phyloP scores from a whole-genome alignment of 345 rosid species.

The Bruguiera gymnorhiza region DNA sequence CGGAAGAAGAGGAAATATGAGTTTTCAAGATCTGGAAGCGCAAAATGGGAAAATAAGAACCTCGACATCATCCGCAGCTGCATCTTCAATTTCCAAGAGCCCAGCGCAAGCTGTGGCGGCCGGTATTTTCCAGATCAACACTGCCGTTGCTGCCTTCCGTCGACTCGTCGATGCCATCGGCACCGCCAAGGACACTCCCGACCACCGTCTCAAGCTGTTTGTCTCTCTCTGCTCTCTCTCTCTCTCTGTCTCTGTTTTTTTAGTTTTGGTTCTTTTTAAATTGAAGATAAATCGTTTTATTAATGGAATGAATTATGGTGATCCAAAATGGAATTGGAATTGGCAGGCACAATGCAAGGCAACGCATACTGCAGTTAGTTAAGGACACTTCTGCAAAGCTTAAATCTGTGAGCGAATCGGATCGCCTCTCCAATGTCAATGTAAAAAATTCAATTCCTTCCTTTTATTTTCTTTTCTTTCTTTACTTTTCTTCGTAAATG shows the following conservation, averaged over 20 bases:
- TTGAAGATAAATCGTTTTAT: neutral
- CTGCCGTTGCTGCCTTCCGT: slow-evolving; percentile 58
- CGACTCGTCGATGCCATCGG: slow-evolving; percentile 61
- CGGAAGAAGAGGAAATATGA: slow-evolving; percentile 28
- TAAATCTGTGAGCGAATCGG: slow-evolving; percentile 52
- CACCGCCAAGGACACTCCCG: slow-evolving; percentile 61
- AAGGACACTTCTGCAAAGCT: slow-evolving; percentile 65
- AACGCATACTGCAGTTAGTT: slow-evolving; percentile 55
- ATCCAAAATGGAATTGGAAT: neutral
- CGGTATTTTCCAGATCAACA: slow-evolving; percentile 69
- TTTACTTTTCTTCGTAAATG: neutral
- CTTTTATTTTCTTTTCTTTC: neutral
- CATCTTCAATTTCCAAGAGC: slow-evolving; percentile 32
- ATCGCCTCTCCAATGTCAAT: slow-evolving; percentile 36
- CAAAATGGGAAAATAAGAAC: slow-evolving; percentile 25
- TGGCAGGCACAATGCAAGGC: slow-evolving; percentile 55
- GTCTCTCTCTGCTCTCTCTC: neutral
- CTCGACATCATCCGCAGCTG: slow-evolving; percentile 22
- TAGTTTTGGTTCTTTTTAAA: neutral
- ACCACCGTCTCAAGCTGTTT: slow-evolving; percentile 57
- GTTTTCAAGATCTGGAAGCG: slow-evolving; percentile 46
- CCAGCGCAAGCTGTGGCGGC: slow-evolving; percentile 56
- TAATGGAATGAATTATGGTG: neutral
- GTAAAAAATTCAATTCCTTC: slow-evolving; percentile 19
- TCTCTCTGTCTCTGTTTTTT: neutral